These are phyloP conservation scores for Calocera cornea DNA, from an alignment of 768 basidiomycete species.

Conservation along the genomic window DNA sequence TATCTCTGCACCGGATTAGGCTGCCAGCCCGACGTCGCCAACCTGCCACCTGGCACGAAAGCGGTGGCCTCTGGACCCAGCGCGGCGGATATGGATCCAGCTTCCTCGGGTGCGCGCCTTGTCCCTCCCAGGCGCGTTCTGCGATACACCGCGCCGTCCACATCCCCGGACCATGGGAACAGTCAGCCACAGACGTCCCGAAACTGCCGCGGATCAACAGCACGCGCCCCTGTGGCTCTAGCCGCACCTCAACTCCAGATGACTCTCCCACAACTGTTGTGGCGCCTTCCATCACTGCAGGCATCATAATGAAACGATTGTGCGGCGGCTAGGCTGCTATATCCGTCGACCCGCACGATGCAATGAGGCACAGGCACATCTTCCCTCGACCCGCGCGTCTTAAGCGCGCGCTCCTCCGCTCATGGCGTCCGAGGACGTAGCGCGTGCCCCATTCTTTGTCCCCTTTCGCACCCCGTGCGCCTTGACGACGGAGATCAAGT, in stretches of 20 bases:
- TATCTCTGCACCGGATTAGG: not conserved
- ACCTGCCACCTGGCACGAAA: not conserved
- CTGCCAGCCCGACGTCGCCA: no score
- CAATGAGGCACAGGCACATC: not conserved
- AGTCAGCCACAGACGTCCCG: not conserved
- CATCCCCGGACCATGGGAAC: not conserved
- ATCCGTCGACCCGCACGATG: not conserved
- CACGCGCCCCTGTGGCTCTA: not conserved
- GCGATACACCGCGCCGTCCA: not conserved
- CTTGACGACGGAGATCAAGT: no score
- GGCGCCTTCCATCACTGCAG: not conserved
- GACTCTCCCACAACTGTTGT: not conserved
- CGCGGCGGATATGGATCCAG: not conserved
- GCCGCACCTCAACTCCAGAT: not conserved
- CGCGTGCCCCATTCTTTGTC: no score
- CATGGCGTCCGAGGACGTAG: not conserved
- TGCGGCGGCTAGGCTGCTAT: not conserved
- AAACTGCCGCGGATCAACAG: not conserved
- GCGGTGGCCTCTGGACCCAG: not conserved
- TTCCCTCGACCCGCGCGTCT: no score
- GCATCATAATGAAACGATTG: not conserved
- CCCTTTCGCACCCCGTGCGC: no score
- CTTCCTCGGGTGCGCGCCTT: not conserved
- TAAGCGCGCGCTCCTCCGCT: not conserved
- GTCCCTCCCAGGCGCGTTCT: not conserved